Base-by-base conservation (phyloP, 352 stramenopile species). In the Pythium guiyangense region DNA sequence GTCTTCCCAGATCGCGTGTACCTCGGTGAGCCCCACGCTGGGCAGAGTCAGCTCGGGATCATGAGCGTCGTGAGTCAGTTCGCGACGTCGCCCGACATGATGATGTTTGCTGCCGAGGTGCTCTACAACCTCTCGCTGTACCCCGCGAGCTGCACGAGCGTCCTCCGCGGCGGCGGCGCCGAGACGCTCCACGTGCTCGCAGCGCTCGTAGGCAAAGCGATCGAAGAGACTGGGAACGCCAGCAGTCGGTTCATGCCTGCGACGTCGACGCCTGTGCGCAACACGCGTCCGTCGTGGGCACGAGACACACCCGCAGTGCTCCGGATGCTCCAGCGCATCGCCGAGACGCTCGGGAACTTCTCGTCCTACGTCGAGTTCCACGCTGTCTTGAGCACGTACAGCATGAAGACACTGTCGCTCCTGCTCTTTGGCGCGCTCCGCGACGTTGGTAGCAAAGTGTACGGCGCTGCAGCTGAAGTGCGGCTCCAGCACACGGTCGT, bases 101-200 rank as follows among this genome's bases (percentile, higher is more conserved):
- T 76, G 49, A 59, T 75, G 4, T 93, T 91, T 46, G 76, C 76
- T 0, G 66, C 74, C 9, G 79, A 89, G 59, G 70, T 77, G 4
- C 54, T 93, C 2, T 93, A 80, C 55, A 93, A 93, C 46, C 57
- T 93, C 43, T 85, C 79, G 14, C 50, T 91, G 9, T 76, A 87
- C 42, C 75, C 75, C 0, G 67, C 64, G 20, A 86, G 80, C 49
- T 88, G 77, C 46, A 60, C 74, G 0, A 65, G 69, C 1, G 79
- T 68, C 0, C 46, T 91, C 9, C 80, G 80, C 22, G 81, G 79
- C 15, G 77, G 80, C 25, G 79, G 70, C 0, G 79, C 77, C 0
- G 84, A 93, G 26, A 70, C 85, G 29, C 61, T 93, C 20, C 57
- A 79, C 46, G 67, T 59, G 0, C 51, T 93, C 4, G 64, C 82